Base-by-base conservation (phyloP, 176 grass and related monocot genomes). In the Paspalum vaginatum region DNA sequence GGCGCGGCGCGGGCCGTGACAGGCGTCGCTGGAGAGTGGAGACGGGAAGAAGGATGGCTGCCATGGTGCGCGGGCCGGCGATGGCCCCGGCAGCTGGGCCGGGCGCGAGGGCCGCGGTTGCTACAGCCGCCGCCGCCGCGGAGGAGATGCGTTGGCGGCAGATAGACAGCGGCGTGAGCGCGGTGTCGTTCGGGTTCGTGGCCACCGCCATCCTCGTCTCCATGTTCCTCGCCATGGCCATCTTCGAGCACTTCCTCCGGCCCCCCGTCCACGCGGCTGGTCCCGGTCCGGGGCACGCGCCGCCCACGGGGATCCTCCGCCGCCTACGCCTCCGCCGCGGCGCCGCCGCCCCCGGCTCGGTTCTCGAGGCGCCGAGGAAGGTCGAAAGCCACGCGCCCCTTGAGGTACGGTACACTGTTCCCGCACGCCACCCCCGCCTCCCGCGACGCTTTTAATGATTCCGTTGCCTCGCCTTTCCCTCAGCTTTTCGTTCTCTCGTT, bases 161-260 rank as follows among this genome's bases (percentile, higher is more conserved):
- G 75, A 82, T 90, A 24, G 87, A 95, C 78, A 86, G 87, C 69
- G 81, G 81, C 54, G 89, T 97, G 14, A 97, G 86, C 70, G 95
- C 95, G 24, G 92, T 98, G 53, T 98, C 95, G 24, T 98, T 98
- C 61, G 95, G 95, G 65, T 98, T 98, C 90, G 95, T 98, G 51
- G 95, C 92, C 74, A 98, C 92, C 55, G 95, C 92, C 86, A 95
- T 98, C 76, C 88, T 98, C 58, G 89, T 98, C 48, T 98, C 92
- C 74, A 95, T 98, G 95, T 98, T 98, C 88, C 95, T 98, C 66
- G 81, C 91, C 78, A 95, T 98, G 92, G 95, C 92, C 70, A 85
- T 98, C 27, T 84, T 98, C 74, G 92, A 95, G 81, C 92, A 93
- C 81, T 98, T 98, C 77, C 90, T 98, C 54, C 85, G 90, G 0